Percentiles rank a stretch among this genome's conserved stretches.
Evolutionary conservation across 768 basidiomycete genomes (phyloP).

Genomic region (Rhizopogon sp.): DNA sequence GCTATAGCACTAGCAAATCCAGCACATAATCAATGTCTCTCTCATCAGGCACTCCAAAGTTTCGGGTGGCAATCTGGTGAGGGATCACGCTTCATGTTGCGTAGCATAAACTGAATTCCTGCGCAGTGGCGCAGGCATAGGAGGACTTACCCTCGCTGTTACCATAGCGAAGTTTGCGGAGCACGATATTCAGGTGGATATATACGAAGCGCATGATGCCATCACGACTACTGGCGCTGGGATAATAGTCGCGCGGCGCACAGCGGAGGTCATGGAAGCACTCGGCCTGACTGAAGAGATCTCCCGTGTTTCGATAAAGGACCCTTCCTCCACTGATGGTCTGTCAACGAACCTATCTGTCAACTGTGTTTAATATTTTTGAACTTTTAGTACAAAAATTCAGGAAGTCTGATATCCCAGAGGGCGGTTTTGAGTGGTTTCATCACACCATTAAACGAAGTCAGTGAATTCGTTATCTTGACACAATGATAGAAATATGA

Average conservation of each 20-base stretch:
- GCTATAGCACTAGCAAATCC: no score
- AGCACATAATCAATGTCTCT: slow-evolving; percentile 3
- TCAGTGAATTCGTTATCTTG: slow-evolving; percentile 11
- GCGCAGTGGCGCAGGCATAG: slow-evolving; percentile 21
- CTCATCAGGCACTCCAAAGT: background rate
- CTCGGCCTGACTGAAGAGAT: slow-evolving; percentile 30
- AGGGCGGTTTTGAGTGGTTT: slow-evolving; percentile 27
- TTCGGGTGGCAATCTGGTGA: slow-evolving; percentile 8
- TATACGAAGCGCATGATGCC: slow-evolving; percentile 40
- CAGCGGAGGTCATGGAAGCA: slow-evolving; percentile 38
- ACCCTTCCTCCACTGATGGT: slow-evolving; percentile 4
- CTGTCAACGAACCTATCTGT: background rate
- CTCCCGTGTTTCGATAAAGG: slow-evolving; percentile 9
- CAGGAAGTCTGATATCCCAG: slow-evolving; percentile 23
- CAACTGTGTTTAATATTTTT: background rate
- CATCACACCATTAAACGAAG: slow-evolving; percentile 8
- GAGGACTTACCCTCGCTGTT: slow-evolving; percentile 34
- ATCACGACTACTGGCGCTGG: slow-evolving; percentile 35
- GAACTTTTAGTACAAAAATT: background rate
- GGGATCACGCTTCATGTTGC: background rate
- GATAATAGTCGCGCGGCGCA: slow-evolving; percentile 39
- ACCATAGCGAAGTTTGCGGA: slow-evolving; percentile 23
- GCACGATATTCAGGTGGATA: slow-evolving; percentile 28
- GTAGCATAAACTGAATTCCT: background rate
- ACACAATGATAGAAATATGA: slow-evolving; percentile 19